phyloP scores from a whole-genome alignment of 2,329 filamentous ascomycete genomes.

The Aplosporella prunicola region DNA sequence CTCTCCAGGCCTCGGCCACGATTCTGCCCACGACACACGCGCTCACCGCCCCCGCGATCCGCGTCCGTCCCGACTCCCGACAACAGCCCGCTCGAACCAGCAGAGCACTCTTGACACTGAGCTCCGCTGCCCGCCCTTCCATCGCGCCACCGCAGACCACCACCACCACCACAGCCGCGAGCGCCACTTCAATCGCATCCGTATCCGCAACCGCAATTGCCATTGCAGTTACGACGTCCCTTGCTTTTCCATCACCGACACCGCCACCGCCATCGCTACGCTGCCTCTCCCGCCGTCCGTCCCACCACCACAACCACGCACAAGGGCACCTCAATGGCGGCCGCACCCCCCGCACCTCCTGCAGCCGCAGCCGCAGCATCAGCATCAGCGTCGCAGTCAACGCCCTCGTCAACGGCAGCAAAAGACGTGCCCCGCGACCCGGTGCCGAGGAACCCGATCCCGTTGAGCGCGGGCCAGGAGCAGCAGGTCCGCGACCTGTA shows the following conservation, averaged over 20 bases:
- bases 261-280: background rate
- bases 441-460: constrained; percentile 59
- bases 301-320: background rate
- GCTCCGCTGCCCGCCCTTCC: no score
- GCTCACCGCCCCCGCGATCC: no score
- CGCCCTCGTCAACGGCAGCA: background rate
- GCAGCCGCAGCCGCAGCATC: background rate
- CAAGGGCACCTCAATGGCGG: constrained; percentile 1
- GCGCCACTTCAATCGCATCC: background rate
- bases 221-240: background rate
- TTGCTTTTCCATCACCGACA: background rate
- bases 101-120: no score
- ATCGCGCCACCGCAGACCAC: no score
- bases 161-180: background rate
- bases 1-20: no score
- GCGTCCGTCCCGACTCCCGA: no score
- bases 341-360: background rate
- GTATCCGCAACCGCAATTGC: background rate
- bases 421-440: constrained; percentile 7
- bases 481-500: constrained; percentile 72
- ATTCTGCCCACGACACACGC: no score
- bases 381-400: no score
- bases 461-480: constrained; percentile 73
- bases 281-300: background rate
- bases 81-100: no score